Evolutionary conservation across 2,329 filamentous ascomycete genomes (phyloP), one percentile per base, ranked within the genome.

Genomic region (Xylaria sp.): DNA sequence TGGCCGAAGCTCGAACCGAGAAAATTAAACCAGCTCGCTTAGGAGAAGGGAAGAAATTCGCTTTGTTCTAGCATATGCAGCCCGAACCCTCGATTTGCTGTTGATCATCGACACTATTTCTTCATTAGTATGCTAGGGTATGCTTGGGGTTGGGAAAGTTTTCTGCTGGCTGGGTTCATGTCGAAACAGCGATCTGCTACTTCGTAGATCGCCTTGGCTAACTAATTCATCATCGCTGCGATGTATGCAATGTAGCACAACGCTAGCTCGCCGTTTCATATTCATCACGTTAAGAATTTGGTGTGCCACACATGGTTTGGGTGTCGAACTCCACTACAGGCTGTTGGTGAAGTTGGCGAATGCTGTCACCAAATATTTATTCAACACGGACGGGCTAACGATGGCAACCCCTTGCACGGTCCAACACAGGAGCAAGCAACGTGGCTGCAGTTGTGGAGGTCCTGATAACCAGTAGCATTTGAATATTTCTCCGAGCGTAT

Each of bases 131-230:
- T 44, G n/a, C 40, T 51, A 60, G 28, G 26, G 23, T 23, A 23
- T 23, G 23, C 23, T 23, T 23, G 2, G 23, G 23, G 42, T 62
- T 42, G 20, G 44, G 48, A 23, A 31, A 20, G 20, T 51, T 58
- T 57, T 38, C 54, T 46, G 23, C 23, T 23, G 23, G 23, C 40
- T 53, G 33, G 17, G 53, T 42, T 44, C 59, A 46, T 46, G 28
- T 71, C 65, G 26, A 56, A 70, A 70, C 60, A 71, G 63, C 40
- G 72, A 75, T 75, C 72, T 73, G 54, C 73, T 60, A 40, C 13
- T 40, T 40, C 13, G 38, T 40, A 66, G 70, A 73, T 72, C 69
- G 56, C 48, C 68, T 60, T 60, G 26, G 36, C 60, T 57, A 63
- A 56, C 61, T 28, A 63, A 56, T 51, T 63, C 38, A 26, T 63